A percentile compares a stretch with the other conserved stretches of the same genome.
Evolutionary conservation across 352 stramenopile genomes (phyloP).

Genomic region (Peronospora destructor): DNA sequence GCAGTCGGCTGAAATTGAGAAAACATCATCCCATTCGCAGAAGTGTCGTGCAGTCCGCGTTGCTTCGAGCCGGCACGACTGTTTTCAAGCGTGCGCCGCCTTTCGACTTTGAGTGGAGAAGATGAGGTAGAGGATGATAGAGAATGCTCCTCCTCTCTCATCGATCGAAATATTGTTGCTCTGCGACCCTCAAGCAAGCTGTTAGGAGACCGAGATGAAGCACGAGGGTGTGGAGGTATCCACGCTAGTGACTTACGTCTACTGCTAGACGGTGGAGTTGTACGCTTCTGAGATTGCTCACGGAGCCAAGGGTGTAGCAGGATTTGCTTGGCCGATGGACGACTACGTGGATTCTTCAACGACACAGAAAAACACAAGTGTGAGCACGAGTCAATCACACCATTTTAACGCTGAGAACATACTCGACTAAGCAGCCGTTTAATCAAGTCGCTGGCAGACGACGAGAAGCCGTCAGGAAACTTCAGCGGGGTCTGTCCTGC

Average conservation of each 20-base stretch:
- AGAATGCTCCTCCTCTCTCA: constrained; percentile 12
- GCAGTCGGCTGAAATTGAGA: constrained; percentile 5
- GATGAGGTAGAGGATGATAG: constrained; percentile 18
- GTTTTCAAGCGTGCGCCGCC: constrained; percentile 5
- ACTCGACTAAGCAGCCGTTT: constrained; percentile 50
- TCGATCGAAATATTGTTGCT: constrained; percentile 12
- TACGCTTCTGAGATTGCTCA: constrained; percentile 15
- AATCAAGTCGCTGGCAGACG: constrained; percentile 50
- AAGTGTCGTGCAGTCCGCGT: neutral
- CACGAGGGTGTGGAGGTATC: constrained; percentile 18
- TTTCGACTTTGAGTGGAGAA: neutral
- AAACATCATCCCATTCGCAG: constrained; percentile 7
- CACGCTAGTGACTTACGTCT: constrained; percentile 13
- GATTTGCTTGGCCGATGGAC: constrained; percentile 46
- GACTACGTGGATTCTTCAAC: constrained; percentile 32
- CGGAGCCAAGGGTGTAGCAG: constrained; percentile 54
- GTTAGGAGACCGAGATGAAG: constrained; percentile 14
- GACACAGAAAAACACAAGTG: constrained; percentile 1
- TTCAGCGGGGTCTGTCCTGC: constrained; percentile 32
- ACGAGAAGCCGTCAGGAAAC: constrained; percentile 51
- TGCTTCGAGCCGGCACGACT: constrained; percentile 10
- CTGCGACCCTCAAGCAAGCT: constrained; percentile 14
- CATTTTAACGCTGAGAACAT: constrained; percentile 4
- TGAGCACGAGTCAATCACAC: neutral
- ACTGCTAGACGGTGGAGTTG: neutral